Percentiles rank a stretch among this genome's conserved stretches.
phyloP scores from a whole-genome alignment of 2,329 filamentous ascomycete genomes.

The Apiospora aurea region DNA sequence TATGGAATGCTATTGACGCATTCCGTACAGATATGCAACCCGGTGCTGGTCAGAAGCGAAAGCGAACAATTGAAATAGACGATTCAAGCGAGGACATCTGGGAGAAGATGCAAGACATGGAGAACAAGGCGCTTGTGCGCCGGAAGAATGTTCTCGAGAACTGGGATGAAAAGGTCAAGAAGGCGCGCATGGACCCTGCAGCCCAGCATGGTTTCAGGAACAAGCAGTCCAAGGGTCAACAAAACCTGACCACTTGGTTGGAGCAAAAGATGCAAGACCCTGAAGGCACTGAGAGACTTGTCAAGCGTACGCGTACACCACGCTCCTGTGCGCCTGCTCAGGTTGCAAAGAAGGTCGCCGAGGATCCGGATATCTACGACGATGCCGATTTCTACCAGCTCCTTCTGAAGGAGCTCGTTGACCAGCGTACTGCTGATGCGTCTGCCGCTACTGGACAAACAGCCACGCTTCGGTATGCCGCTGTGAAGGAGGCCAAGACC shows the following conservation, averaged over 20 bases:
- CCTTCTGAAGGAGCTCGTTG: conserved; percentile 89
- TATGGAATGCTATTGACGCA: conserved; percentile 82
- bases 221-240: conserved; percentile 50
- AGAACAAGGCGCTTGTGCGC: conserved; percentile 63
- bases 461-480: conserved; percentile 68
- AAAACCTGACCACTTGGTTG: conserved; percentile 72
- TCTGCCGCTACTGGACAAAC: conserved; percentile 53
- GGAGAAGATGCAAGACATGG: conserved; percentile 72
- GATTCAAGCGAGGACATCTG: conserved; percentile 73
- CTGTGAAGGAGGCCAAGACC: conserved; percentile 78
- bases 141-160: conserved; percentile 82
- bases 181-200: conserved; percentile 55
- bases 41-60: conserved; percentile 44
- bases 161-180: conserved; percentile 84
- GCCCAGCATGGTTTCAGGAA: conserved; percentile 52
- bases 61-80: conserved; percentile 59
- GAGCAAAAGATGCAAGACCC: conserved; percentile 69
- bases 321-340: conserved; percentile 81
- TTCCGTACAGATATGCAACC: conserved; percentile 69
- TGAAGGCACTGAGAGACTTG: conserved; percentile 62
- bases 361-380: conserved; percentile 78
- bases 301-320: conserved; percentile 73
- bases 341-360: conserved; percentile 60
- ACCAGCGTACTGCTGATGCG: conserved; percentile 80
- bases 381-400: conserved; percentile 95